Percentiles rank a stretch among this genome's conserved stretches.
These are phyloP conservation scores for Populus hybrid DNA, from an alignment of 441 rosid genomes.

Conservation along the genomic window DNA sequence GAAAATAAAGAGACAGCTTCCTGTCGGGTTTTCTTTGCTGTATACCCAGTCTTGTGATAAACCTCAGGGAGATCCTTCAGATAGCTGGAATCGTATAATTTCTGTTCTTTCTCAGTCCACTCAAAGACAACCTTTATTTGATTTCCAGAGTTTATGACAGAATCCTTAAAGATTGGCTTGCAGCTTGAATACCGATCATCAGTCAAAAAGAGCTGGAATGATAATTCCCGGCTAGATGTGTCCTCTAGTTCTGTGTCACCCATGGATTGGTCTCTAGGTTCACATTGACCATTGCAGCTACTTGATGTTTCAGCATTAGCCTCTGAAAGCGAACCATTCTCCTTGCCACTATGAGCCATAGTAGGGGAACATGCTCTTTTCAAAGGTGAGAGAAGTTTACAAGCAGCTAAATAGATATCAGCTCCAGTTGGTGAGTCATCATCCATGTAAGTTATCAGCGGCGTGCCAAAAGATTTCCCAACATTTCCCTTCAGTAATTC, in stretches of 20 bases:
- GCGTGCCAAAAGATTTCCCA: constrained; percentile 59
- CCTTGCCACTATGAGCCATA: constrained; percentile 36
- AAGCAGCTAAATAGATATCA: constrained; percentile 53
- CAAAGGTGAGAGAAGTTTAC: constrained; percentile 58
- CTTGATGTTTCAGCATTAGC: constrained; percentile 43
- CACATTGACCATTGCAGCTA: constrained; percentile 32
- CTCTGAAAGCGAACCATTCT: constrained; percentile 48
- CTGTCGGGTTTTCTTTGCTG: constrained; percentile 48
- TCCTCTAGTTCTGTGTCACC: constrained; percentile 38
- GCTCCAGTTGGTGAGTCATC: constrained; percentile 53
- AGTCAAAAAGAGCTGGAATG: constrained; percentile 40
- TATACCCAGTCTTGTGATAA: constrained; percentile 42
- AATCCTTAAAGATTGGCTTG: constrained; percentile 49
- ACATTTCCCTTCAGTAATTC: constrained; percentile 42
- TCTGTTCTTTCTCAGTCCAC: constrained; percentile 67
- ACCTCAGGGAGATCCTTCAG: constrained; percentile 76
- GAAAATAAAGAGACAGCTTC: constrained; percentile 67
- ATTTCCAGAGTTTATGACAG: constrained; percentile 42
- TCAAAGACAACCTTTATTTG: constrained; percentile 46
- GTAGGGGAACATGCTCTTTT: constrained; percentile 44
- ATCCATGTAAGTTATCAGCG: constrained; percentile 60
- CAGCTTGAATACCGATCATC: constrained; percentile 35
- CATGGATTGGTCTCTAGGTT: constrained; percentile 29
- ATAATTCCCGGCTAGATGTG: constrained; percentile 29
- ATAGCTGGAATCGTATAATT: constrained; percentile 64